phyloP scores from a whole-genome alignment of 1,139 yeast genomes.

The Suhomyces bokatorum region DNA sequence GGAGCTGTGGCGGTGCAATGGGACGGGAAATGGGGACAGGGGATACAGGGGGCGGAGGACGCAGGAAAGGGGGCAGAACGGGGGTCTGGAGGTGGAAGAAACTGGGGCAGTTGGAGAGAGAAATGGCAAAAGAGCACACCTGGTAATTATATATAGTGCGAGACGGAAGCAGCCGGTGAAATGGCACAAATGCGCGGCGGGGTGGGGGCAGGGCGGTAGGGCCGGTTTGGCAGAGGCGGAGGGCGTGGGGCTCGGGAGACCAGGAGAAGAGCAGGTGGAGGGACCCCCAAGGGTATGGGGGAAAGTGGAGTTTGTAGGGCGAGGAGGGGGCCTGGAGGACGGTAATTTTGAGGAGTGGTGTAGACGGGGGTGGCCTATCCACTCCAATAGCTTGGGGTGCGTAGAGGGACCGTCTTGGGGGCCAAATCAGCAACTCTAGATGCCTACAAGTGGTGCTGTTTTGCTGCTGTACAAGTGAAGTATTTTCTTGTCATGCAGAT shows the following conservation, averaged over 20 bases:
- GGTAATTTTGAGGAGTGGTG: no score
- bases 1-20: background rate
- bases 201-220: background rate
- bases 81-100: background rate
- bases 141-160: constrained; percentile 1
- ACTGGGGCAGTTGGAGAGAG: background rate
- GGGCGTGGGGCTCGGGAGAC: background rate
- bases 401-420: background rate
- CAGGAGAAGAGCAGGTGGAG: background rate
- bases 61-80: background rate
- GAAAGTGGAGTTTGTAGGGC: background rate
- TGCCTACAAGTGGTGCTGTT: no score
- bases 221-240: background rate
- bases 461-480: background rate
- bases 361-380: no score
- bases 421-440: no score
- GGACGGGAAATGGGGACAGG: no score
- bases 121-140: background rate
- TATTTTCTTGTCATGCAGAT: constrained; percentile 1
- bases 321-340: no score
- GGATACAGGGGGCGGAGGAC: background rate
- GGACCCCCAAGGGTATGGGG: background rate
- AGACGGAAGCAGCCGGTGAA: background rate
- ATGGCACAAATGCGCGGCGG: background rate
- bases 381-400: background rate